phyloP scores from a whole-genome alignment of 1,284 basidiomycete genomes.

The Hemileia vastatrix region DNA sequence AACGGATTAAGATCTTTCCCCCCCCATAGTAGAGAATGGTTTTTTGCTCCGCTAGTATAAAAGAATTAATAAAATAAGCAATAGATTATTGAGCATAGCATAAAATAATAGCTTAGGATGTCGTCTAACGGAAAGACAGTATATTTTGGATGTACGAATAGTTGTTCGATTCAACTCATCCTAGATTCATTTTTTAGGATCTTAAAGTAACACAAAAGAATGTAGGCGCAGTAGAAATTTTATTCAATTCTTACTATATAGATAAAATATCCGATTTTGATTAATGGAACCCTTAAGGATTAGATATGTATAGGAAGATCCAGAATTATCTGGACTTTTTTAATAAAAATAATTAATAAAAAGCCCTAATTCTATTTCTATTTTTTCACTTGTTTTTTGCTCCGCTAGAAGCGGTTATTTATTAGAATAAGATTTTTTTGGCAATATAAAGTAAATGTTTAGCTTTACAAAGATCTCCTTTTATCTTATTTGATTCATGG shows the following conservation, averaged over 20 bases:
- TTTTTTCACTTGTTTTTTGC: too few species aligned
- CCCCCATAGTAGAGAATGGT: not conserved
- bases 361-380: too few species aligned
- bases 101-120: slow-evolving; percentile 25
- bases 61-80: slow-evolving; percentile 18
- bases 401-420: too few species aligned
- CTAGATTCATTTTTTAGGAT: slow-evolving; percentile 20
- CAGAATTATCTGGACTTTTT: slow-evolving; percentile 19
- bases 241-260: not conserved
- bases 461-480: too few species aligned
- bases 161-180: slow-evolving; percentile 32
- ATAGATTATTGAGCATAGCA: slow-evolving; percentile 8
- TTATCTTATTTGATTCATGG: too few species aligned
- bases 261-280: slow-evolving; percentile 17
- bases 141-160: slow-evolving; percentile 28
- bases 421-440: too few species aligned
- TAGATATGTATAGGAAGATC: slow-evolving; percentile 19
- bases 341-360: slow-evolving; percentile 3
- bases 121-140: slow-evolving; percentile 35
- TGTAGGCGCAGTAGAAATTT: not conserved
- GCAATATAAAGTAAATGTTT: too few species aligned
- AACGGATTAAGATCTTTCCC: too few species aligned
- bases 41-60: slow-evolving; percentile 6
- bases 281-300: slow-evolving; percentile 17
- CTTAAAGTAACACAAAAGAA: not conserved